phyloP scores from a whole-genome alignment of 441 rosid species.

The Omphalea diandra region DNA sequence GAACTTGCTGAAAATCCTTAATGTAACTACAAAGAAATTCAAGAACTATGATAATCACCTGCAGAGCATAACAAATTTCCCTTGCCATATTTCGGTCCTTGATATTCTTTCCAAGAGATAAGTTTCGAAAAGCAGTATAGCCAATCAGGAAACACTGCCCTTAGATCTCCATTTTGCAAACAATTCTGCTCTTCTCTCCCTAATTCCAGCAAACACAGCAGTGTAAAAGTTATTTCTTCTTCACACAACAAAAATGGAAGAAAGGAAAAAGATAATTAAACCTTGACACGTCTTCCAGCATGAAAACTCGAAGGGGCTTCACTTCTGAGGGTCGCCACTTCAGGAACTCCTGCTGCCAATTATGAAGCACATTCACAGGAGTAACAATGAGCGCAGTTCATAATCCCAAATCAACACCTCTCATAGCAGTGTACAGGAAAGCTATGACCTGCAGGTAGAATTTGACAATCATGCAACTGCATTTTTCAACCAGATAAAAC shows the following conservation, averaged over 20 bases:
- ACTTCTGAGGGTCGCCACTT: constrained; percentile 97
- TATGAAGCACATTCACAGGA: constrained; percentile 99
- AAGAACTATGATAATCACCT: constrained; percentile 49
- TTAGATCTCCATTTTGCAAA: constrained; percentile 88
- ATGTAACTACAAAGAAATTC: neutral
- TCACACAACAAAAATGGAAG: neutral
- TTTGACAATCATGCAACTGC: constrained; percentile 27
- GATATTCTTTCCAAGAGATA: constrained; percentile 84
- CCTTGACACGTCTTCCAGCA: constrained; percentile 99
- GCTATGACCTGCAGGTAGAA: constrained; percentile 83
- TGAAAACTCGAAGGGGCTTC: constrained; percentile 84
- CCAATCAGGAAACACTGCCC: constrained; percentile 95
- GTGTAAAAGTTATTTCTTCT: constrained; percentile 6
- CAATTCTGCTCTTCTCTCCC: constrained; percentile 85
- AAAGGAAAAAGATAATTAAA: constrained; percentile 25
- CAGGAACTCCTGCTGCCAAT: constrained; percentile 93
- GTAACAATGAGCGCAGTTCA: constrained; percentile 91
- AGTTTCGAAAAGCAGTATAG: constrained; percentile 87
- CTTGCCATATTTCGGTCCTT: constrained; percentile 73
- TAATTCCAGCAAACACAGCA: constrained; percentile 26
- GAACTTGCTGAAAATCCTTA: neutral
- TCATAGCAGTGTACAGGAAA: constrained; percentile 95
- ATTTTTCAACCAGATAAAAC: constrained; percentile 17
- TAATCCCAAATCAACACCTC: constrained; percentile 85
- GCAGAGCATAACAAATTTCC: constrained; percentile 78